Evolutionary conservation across 2,329 filamentous ascomycete genomes (phyloP).

Genomic region (Beauveria sp.): DNA sequence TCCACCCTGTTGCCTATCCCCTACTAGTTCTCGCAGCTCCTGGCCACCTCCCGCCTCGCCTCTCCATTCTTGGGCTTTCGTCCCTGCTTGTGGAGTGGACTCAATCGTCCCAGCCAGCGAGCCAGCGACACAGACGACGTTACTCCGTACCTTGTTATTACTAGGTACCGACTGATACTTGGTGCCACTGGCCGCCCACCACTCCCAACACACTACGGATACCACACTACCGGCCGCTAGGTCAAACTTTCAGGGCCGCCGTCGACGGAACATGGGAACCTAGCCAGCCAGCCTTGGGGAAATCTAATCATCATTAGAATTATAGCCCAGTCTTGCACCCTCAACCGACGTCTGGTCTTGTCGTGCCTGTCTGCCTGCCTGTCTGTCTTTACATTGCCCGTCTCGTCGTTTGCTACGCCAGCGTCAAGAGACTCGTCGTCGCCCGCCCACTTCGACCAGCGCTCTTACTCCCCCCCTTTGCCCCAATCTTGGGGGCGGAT

Average conservation of each 20-base stretch:
- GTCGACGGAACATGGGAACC: slow-evolving; percentile 1
- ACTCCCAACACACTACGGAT: background rate
- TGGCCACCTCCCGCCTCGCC: background rate
- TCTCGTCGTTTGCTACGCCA: background rate
- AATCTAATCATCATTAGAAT: background rate
- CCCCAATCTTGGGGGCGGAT: background rate
- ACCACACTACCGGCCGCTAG: background rate
- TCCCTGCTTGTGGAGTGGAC: background rate
- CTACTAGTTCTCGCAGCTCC: background rate
- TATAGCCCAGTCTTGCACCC: background rate
- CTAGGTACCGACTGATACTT: no score
- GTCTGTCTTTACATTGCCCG: background rate
- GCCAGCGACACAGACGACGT: background rate
- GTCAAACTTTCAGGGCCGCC: slow-evolving; percentile 5
- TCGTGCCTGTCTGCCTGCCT: background rate
- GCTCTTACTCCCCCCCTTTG: background rate
- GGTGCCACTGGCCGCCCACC: slow-evolving; percentile 5
- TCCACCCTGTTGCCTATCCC: background rate
- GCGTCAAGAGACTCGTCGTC: background rate
- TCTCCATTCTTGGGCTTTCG: slow-evolving; percentile 4
- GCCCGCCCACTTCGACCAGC: background rate
- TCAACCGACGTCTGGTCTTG: background rate
- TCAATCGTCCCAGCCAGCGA: no score
- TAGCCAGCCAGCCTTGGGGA: background rate
- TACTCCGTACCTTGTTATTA: no score